Percentiles rank a stretch among this genome's conserved stretches.
phyloP scores from a whole-genome alignment of 1,284 basidiomycete species.

The Cronartium quercuum region DNA sequence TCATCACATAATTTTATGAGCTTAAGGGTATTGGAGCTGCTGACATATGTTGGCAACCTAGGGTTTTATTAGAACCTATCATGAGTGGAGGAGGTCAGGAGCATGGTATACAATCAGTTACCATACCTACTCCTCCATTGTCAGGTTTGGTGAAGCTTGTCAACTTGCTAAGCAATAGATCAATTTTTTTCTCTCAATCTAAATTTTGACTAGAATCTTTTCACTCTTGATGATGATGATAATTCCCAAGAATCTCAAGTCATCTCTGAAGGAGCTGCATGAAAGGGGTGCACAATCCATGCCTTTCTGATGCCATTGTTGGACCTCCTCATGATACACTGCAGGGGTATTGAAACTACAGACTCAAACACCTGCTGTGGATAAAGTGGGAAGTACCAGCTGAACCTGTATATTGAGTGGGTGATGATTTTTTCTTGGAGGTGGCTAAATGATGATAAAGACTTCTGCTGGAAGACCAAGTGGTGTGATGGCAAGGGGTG shows the following conservation, averaged over 20 bases:
- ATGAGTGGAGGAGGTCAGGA: constrained; percentile 97
- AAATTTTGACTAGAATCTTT: constrained; percentile 47
- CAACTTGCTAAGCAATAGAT: constrained; percentile 80
- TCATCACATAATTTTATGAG: constrained; percentile 98
- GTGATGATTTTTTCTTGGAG: too few relatives aligned
- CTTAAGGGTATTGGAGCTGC: constrained; percentile 94
- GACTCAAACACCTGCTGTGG: too few relatives aligned
- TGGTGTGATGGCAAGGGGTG: too few relatives aligned
- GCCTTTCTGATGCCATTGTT: constrained; percentile 45
- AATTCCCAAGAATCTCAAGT: background rate
- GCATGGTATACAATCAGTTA: constrained; percentile 87
- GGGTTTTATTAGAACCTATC: constrained; percentile 90
- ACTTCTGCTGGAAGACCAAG: too few relatives aligned
- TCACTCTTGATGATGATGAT: constrained; percentile 33
- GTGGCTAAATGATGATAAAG: too few relatives aligned
- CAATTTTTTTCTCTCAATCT: constrained; percentile 45
- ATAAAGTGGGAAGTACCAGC: too few relatives aligned
- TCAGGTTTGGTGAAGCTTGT: constrained; percentile 92
- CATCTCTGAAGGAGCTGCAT: background rate
- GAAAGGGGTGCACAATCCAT: background rate
- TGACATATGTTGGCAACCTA: constrained; percentile 84
- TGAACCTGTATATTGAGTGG: too few relatives aligned
- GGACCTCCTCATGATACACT: constrained; percentile 61
- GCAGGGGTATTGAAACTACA: constrained; percentile 86
- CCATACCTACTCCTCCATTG: constrained; percentile 82